Percentiles rank a stretch among this genome's conserved stretches.
Conservation (phyloP, 768 basidiomycete genomes). For the Mycena alexandri region DNA sequence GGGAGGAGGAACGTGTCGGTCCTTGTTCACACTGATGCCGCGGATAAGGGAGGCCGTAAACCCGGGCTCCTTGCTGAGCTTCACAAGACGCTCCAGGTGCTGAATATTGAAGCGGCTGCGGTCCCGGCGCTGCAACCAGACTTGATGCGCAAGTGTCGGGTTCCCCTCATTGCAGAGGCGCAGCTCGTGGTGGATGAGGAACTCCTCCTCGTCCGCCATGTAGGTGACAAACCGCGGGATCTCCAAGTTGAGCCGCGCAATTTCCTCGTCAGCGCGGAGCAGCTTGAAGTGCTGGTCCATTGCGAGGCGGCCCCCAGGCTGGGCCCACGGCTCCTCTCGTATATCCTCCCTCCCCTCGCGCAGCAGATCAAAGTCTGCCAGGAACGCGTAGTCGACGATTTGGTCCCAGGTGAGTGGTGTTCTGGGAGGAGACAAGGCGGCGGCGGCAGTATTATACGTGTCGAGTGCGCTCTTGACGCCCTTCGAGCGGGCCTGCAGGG, state of each 20-base stretch:
- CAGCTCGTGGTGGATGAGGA: not conserved
- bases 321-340: no score
- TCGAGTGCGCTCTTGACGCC: no score
- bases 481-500: no score
- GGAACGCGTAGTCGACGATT: no score
- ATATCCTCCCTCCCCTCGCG: no score
- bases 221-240: not conserved
- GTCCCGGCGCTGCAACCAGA: not conserved
- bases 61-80: not conserved
- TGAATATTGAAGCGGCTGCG: not conserved
- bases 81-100: no score
- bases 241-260: not conserved
- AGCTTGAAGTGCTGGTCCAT: not conserved
- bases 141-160: not conserved
- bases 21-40: not conserved
- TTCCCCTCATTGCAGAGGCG: not conserved
- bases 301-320: no score
- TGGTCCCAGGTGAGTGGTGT: no score
- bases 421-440: no score
- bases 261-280: not conserved
- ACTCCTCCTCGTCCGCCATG: constrained; percentile 1
- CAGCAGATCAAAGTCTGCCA: no score
- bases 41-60: not conserved
- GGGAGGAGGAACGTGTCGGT: not conserved
- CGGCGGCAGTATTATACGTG: no score